Evolutionary conservation across 2,329 filamentous ascomycete genomes (phyloP), one percentile per base, ranked within the genome.

Genomic region (Pyrenochaeta sp.): DNA sequence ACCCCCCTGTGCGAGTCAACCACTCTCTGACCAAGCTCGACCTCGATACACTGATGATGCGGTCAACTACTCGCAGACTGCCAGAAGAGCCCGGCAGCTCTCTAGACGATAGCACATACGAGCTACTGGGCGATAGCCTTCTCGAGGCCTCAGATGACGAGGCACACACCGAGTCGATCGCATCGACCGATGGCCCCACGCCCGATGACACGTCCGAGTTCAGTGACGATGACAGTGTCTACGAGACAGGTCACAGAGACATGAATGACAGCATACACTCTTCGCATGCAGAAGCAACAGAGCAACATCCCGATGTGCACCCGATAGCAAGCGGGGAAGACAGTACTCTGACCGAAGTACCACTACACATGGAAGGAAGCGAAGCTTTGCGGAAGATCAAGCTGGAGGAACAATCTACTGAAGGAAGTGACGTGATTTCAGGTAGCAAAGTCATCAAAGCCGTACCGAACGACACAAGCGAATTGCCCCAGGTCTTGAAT

Each of bases 101-200:
- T n/a, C 67, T 77, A 28, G 73, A 76, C 32, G 75, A 77, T 25
- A 78, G 74, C 65, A 66, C 67, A n/a, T 77, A 76, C 64, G 75
- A 76, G 51, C 56, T 67, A 25, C 69, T 77, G 39, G 65, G 67
- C 46, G 73, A 74, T 30, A 69, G 68, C 45, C 53, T 72, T 28
- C 67, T 67, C 60, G 69, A 72, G 28, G 61, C 66, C 8, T 77
- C 76, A 1, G 75, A 77, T 62, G 75, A 78, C 54, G 75, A 77
- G 54, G 73, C 68, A 44, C 71, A 75, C 22, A 78, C 76, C 24
- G 74, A 71, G 40, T 78, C 76, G 8, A 65, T 78, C 32, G 72
- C 75, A 1, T 77, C 75, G 1, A 73, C 72, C 27, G 73, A 75
- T 50, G 69, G 56, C 27, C 65, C 66, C 22, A 73, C 73, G 10